A percentile compares a stretch with the other conserved stretches of the same genome.
phyloP scores from a whole-genome alignment of 345 rosid genomes.

The Boechera retrofracta region DNA sequence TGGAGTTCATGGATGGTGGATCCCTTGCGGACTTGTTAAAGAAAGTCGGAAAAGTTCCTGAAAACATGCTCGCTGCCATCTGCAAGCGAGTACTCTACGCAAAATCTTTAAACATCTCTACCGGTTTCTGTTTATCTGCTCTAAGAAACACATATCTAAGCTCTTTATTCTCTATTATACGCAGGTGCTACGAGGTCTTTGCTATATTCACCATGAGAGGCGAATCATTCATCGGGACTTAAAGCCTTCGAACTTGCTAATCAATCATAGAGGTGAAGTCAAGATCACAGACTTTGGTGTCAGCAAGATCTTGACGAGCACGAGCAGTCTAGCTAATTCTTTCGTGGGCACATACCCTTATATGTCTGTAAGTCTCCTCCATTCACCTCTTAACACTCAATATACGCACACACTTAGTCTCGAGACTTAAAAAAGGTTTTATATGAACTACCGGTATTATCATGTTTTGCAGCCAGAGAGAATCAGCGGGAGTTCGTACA shows the following conservation, averaged over 20 bases:
- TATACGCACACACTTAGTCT: neutral
- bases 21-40: conserved; percentile 76
- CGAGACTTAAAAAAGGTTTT: neutral
- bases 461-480: conserved; percentile 78
- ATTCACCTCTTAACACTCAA: conserved; percentile 8
- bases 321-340: conserved; percentile 76
- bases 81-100: conserved; percentile 67
- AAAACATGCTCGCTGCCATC: conserved; percentile 73
- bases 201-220: conserved; percentile 85
- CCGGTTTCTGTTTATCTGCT: neutral
- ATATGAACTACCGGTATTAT: neutral
- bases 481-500: conserved; percentile 52
- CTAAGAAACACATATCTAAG: conserved; percentile 12
- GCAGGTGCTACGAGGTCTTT: conserved; percentile 81
- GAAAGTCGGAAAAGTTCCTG: conserved; percentile 72
- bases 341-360: conserved; percentile 82
- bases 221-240: conserved; percentile 85
- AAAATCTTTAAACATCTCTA: conserved; percentile 11
- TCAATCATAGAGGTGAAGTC: conserved; percentile 94
- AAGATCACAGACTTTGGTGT: conserved; percentile 98
- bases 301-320: conserved; percentile 78
- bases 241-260: conserved; percentile 86
- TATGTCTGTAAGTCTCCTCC: conserved; percentile 81
- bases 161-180: conserved; percentile 19
- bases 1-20: conserved; percentile 95